These are phyloP conservation scores for Epichloe baconii DNA, from an alignment of 2,329 filamentous ascomycete species.

Conservation along the genomic window DNA sequence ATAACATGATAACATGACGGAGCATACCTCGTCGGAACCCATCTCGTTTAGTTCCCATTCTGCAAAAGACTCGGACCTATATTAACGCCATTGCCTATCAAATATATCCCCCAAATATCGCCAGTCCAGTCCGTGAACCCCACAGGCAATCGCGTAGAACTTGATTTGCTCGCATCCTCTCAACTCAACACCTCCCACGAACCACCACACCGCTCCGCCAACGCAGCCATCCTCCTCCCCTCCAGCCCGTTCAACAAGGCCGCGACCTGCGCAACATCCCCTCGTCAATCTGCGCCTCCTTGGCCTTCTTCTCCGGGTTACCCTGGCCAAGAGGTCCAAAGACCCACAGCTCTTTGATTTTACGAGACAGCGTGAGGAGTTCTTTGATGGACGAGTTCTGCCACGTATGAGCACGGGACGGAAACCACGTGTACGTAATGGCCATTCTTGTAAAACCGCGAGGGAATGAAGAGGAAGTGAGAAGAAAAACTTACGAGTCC, in stretches of 20 bases:
- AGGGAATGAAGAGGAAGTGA: background rate
- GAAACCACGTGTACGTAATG: too few species aligned
- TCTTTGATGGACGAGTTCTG: constrained; percentile 32
- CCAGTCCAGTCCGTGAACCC: too few species aligned
- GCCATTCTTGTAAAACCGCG: rapidly evolving
- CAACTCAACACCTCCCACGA: constrained; percentile 20
- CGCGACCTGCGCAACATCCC: constrained; percentile 23
- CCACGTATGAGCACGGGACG: too few species aligned
- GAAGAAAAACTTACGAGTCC: constrained; percentile 19
- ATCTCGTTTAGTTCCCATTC: too few species aligned
- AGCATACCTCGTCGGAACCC: too few species aligned
- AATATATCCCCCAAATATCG: too few species aligned
- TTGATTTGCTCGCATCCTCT: constrained; percentile 2
- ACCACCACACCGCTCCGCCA: constrained; percentile 24
- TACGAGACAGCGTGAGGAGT: constrained; percentile 28
- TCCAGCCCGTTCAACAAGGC: constrained; percentile 24
- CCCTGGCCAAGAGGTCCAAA: constrained; percentile 28
- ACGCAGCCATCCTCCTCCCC: constrained; percentile 17
- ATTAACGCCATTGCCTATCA: too few species aligned
- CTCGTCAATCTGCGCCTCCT: constrained; percentile 23
- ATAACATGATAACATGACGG: too few species aligned
- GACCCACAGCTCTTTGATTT: constrained; percentile 34
- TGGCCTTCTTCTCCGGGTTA: constrained; percentile 21
- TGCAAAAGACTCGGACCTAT: too few species aligned
- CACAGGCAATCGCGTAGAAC: too few species aligned